A percentile compares a stretch with the other conserved stretches of the same genome.
Conservation (phyloP, 2,329 filamentous ascomycete species). For the Penicillium sp. region DNA sequence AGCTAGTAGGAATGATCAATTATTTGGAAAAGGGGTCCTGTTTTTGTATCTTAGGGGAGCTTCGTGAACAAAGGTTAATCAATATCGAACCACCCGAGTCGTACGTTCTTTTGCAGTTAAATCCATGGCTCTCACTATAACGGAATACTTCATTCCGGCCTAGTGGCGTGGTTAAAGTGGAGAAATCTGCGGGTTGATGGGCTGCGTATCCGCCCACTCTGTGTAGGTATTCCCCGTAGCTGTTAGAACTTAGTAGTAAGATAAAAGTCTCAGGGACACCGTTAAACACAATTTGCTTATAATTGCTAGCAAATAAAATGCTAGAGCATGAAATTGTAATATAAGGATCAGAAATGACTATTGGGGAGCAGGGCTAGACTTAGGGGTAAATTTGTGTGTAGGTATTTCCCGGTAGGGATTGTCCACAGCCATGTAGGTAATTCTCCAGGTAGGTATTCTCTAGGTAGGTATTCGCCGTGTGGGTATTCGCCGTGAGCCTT, state of each 20-base stretch:
- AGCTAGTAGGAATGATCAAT: not conserved
- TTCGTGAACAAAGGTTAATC: too few species aligned
- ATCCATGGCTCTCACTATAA: not conserved
- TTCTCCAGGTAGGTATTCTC: conserved; percentile 3
- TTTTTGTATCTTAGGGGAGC: too few species aligned
- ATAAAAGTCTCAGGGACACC: too few species aligned
- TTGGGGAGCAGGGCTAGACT: not conserved
- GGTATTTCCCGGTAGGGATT: conserved; percentile 18
- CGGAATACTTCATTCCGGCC: not conserved
- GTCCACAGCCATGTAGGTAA: conserved; percentile 1
- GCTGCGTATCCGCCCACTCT: not conserved
- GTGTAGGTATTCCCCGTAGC: conserved; percentile 10
- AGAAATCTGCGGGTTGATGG: not conserved
- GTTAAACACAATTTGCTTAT: too few species aligned
- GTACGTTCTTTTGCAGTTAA: not conserved
- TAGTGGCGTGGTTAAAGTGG: not conserved
- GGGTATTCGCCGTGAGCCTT: conserved; percentile 9
- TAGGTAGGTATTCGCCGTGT: conserved; percentile 18
- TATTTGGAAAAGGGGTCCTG: not conserved
- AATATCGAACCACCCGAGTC: not conserved
- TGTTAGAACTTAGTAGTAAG: not conserved
- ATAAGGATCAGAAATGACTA: too few species aligned
- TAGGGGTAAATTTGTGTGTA: conserved; percentile 2
- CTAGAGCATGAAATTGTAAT: too few species aligned
- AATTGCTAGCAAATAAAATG: too few species aligned